Evolutionary conservation across 2,329 filamentous ascomycete species (phyloP).

Genomic region (Dichotomopilus funicola): DNA sequence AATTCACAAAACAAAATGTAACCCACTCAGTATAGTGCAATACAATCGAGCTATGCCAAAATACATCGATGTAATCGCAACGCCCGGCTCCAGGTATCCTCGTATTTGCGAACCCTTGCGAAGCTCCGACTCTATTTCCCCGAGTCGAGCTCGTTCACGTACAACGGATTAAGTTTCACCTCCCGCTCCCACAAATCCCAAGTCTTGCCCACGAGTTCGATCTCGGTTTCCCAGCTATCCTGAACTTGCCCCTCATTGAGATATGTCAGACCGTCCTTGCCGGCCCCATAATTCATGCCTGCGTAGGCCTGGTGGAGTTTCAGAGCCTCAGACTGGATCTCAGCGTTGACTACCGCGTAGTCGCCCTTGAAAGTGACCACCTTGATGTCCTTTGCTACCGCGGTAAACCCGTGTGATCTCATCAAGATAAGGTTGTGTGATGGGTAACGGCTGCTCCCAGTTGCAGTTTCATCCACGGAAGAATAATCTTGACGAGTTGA

Average conservation of each 20-base stretch:
- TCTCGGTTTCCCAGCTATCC: conserved; percentile 16
- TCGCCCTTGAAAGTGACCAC: conserved; percentile 36
- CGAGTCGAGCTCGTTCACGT: conserved; percentile 16
- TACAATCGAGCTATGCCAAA: too few species aligned
- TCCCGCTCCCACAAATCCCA: conserved; percentile 26
- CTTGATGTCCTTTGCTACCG: conserved; percentile 32
- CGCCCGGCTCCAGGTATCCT: too few species aligned
- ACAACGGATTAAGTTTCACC: conserved; percentile 23
- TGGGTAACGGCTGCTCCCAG: conserved; percentile 17
- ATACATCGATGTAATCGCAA: too few species aligned
- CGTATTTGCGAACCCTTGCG: too few species aligned
- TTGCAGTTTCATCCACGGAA: background rate
- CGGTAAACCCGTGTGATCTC: conserved; percentile 40
- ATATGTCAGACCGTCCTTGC: conserved; percentile 6
- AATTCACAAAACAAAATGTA: too few species aligned
- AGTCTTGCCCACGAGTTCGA: conserved; percentile 17
- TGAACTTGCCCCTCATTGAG: conserved; percentile 17
- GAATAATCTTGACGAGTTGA: background rate
- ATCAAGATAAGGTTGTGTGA: conserved; percentile 37
- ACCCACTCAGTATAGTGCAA: too few species aligned
- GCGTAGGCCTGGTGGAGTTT: conserved; percentile 14
- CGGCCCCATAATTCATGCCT: background rate
- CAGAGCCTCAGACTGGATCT: conserved; percentile 34
- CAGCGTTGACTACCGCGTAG: conserved; percentile 39
- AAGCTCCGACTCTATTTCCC: too few species aligned